Base-by-base conservation (phyloP, 2,329 filamentous ascomycete genomes). In the Lasiodiplodia sp. region DNA sequence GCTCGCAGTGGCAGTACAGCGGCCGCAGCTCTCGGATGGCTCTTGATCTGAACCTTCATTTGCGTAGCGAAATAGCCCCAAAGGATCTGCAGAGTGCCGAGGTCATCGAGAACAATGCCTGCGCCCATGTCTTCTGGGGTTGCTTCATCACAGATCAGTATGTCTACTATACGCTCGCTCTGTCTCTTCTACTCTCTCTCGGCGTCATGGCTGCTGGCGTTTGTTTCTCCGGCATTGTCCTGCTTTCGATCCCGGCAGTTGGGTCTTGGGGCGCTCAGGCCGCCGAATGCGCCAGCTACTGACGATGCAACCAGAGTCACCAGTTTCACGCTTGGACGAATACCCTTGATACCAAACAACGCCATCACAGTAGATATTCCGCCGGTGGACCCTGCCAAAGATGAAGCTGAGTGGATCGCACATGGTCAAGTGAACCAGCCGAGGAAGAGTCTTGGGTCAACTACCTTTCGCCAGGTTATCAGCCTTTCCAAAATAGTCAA, bases 401-500 rank as follows among this genome's bases (percentile, higher is more conserved):
- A 72, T 51, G 40, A 69, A 34, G 49, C 66, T 28, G 23, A 53
- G 23, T 72, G 71, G 71, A 23, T 38, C 6, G 66, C 68, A 5
- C 69, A 71, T 51, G 71, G 68, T 16, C 58, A 63, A 63, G 62
- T 63, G 37, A 25, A 34, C 37, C 21, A 44, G 37, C 14, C 47
- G 37, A 68, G 55, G 57, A 70, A 66, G 6, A 58, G 71, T 14
- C 58, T 60, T 34, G 51, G 65, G 34, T 70, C 71, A 14, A 68
- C 71, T 18, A 72, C 71, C 14, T 72, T 72, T 66, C 53, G 68
- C 25, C 67, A 69, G 62, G 21, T 68, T 21, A 58, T 69, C 28
- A 65, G 51, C 28, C 69, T 72, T 21, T 72, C 71, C 5, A 71
- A 71, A 44, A 72, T 72, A 34, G 70, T 72, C 63, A 72, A 72